Evolutionary conservation across 441 rosid genomes (phyloP), one percentile per base, ranked within the genome.

Genomic region (Populus tomentosa): DNA sequence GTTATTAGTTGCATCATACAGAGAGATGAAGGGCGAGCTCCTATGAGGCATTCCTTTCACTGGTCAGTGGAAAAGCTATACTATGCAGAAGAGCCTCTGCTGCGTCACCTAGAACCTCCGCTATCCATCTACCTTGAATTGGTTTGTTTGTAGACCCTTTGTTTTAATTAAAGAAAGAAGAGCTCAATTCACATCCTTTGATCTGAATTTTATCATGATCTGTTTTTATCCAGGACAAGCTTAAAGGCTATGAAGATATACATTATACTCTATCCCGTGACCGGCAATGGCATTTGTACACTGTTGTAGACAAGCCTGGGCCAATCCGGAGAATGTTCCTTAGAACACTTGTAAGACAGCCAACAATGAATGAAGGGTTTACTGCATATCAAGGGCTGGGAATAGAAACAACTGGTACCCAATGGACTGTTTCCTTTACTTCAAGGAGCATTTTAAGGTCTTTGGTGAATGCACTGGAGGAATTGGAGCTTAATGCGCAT

Each of bases 101-200:
- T 97, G 85, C 97, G 98, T 64, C 97, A 97, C 86, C 85, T 97
- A 69, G 99, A 97, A 84, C 99, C 99, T 83, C 99, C 98, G 70
- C 88, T 97, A 11, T 97, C 99, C 78, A 94, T 90, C 78, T 93
- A 89, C 87, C 98, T 97, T 77, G 99, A 94, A 87, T 77, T 97
- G 98, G 99, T 96, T 78, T 64, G 92, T 87, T 77, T 68, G 28
- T 79, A 70, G 53, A n/a, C 16, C 62, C 77, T 40, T 42, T 18
- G 66, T 61, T 73, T 72, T 36, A 59, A 53, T 46, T 66, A 75
- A 24, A 21, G 77, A 64, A 24, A 40, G 16, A 63, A 21, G 3
- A 36, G 36, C 7, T 71, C 35, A 9, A 3, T 67, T 63, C 38
- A 23, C 23, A 20, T 35, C 75, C 42, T 75, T 67, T 62, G 23